phyloP scores from a whole-genome alignment of 441 rosid species.

The Mallotus repandus region DNA sequence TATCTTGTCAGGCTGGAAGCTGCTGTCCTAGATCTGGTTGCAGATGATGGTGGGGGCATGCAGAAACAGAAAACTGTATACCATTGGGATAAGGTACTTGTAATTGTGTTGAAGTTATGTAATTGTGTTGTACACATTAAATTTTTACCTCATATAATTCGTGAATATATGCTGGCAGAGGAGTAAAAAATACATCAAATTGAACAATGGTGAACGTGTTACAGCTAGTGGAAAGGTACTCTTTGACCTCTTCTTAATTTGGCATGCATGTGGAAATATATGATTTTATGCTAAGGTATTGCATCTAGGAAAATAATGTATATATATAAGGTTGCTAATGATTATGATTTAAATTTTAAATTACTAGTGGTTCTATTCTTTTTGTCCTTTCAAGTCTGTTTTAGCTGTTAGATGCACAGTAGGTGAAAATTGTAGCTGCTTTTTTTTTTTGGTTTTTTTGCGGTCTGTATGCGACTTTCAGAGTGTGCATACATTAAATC shows the following conservation, averaged over 20 bases:
- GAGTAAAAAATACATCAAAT: conserved; percentile 86
- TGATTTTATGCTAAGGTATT: background rate
- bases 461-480: background rate
- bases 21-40: conserved; percentile 94
- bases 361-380: no score
- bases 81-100: conserved; percentile 95
- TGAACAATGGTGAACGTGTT: conserved; percentile 92
- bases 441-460: no score
- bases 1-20: conserved; percentile 60
- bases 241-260: conserved; percentile 9
- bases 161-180: conserved; percentile 54
- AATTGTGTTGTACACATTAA: background rate
- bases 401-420: background rate
- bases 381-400: background rate
- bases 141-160: background rate
- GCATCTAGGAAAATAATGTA: background rate
- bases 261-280: background rate
- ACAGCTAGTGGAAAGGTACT: conserved; percentile 98
- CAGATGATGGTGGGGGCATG: conserved; percentile 76
- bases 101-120: conserved; percentile 6
- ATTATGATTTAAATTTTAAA: background rate
- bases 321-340: background rate
- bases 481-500: background rate
- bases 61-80: conserved; percentile 69
- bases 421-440: background rate